These are phyloP conservation scores for Aspergillus ibericus DNA, from an alignment of 2,329 filamentous ascomycete genomes.

Conservation along the genomic window DNA sequence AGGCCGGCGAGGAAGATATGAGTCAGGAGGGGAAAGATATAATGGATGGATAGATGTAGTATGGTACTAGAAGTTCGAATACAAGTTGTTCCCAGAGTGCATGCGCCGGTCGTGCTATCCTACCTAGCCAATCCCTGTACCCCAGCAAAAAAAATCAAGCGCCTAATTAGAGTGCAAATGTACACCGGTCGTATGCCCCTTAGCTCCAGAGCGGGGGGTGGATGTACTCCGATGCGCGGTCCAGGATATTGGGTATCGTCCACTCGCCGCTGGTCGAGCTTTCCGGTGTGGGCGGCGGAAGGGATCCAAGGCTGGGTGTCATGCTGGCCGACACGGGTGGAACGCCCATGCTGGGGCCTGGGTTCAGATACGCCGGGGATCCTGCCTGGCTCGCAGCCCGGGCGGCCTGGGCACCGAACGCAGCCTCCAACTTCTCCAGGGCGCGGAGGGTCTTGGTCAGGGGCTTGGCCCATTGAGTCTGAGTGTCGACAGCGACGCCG, in stretches of 20 bases:
- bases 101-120: constrained; percentile 2
- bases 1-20: background rate
- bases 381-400: constrained; percentile 18
- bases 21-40: no score
- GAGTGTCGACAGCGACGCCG: constrained; percentile 32
- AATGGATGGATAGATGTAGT: no score
- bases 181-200: background rate
- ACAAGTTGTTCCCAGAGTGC: background rate
- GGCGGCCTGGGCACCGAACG: constrained; percentile 32
- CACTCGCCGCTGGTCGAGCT: constrained; percentile 50
- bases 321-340: constrained; percentile 25
- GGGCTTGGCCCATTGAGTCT: constrained; percentile 49
- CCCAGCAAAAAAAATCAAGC: background rate
- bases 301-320: constrained; percentile 37
- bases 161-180: background rate
- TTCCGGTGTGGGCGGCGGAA: constrained; percentile 49
- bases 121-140: constrained; percentile 3
- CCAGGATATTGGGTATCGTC: constrained; percentile 47
- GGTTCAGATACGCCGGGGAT: constrained; percentile 24
- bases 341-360: constrained; percentile 14
- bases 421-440: constrained; percentile 46
- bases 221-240: constrained; percentile 50
- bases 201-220: constrained; percentile 48
- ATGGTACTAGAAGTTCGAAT: background rate
- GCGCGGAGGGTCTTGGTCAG: constrained; percentile 48